Evolutionary conservation across 352 stramenopile genomes (phyloP).

Genomic region (Phytopythium vexans): DNA sequence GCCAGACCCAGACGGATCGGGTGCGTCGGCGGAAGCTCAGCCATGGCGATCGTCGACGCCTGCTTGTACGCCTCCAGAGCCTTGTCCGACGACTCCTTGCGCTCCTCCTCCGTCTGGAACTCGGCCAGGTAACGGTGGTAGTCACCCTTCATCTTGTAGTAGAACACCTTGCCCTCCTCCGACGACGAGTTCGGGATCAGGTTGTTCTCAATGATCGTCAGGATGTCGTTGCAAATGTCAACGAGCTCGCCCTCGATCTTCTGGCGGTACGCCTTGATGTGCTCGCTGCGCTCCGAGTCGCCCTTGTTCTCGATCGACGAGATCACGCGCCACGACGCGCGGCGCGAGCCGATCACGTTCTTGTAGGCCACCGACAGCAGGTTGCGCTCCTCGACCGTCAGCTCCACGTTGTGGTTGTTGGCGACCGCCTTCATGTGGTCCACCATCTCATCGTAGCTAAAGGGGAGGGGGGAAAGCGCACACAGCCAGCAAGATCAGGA

Average conservation of each 20-base stretch:
- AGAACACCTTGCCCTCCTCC: constrained; percentile 99
- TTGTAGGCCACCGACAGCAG: constrained; percentile 94
- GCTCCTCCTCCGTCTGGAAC: constrained; percentile 95
- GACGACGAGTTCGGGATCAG: constrained; percentile 98
- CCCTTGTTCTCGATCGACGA: constrained; percentile 99
- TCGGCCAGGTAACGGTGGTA: constrained; percentile 99
- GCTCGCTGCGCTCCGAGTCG: constrained; percentile 86
- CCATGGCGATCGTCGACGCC: constrained; percentile 90
- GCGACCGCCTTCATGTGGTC: constrained; percentile 99
- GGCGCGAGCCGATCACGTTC: constrained; percentile 98
- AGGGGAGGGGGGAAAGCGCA: too few relatives aligned
- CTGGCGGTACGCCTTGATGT: constrained; percentile 93
- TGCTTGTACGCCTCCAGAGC: constrained; percentile 78
- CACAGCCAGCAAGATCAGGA: not conserved
- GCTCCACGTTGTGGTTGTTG: constrained; percentile 93
- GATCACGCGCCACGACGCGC: constrained; percentile 98
- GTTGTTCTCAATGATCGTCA: constrained; percentile 97
- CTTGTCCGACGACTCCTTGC: constrained; percentile 92
- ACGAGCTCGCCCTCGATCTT: constrained; percentile 96
- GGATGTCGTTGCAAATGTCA: constrained; percentile 97
- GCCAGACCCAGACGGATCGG: constrained; percentile 98
- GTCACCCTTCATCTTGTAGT: constrained; percentile 99
- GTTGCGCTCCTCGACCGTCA: constrained; percentile 99
- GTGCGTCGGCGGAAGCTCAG: constrained; percentile 97
- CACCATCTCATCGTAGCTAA: constrained; percentile 91